phyloP scores from a whole-genome alignment of 192 early-diverging fungal genomes.

The Coemansia sp. region DNA sequence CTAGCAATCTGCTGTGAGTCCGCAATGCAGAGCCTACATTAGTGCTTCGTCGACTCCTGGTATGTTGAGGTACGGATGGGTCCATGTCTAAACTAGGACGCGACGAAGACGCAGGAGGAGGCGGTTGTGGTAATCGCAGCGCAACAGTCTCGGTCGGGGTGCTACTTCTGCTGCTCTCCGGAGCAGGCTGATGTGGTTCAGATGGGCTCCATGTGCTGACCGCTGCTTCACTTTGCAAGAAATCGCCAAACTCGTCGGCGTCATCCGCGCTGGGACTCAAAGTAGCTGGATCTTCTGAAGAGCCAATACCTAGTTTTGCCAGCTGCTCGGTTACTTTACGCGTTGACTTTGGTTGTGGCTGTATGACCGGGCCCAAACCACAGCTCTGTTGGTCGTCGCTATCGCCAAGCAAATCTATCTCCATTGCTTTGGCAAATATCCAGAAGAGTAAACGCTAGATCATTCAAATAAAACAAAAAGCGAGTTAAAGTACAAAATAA shows the following conservation, averaged over 20 bases:
- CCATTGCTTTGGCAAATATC: conserved; percentile 5
- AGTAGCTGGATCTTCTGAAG: not conserved
- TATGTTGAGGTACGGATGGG: not conserved
- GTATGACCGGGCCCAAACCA: conserved; percentile 21
- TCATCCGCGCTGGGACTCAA: not conserved
- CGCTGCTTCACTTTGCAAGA: conserved; percentile 17
- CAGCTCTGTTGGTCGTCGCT: not conserved
- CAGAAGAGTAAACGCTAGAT: not conserved
- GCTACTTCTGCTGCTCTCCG: not conserved
- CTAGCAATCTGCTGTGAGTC: not conserved
- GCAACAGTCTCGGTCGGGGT: not conserved
- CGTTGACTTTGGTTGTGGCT: conserved; percentile 11
- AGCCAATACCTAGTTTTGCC: not conserved
- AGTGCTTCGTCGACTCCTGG: conserved; percentile 3
- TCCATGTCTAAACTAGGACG: conserved; percentile 1
- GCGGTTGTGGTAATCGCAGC: conserved; percentile 7
- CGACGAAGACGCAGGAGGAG: conserved; percentile 11
- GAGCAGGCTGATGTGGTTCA: not conserved
- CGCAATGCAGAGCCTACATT: not conserved
- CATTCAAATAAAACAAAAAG: conserved; percentile 2
- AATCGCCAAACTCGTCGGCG: conserved; percentile 39
- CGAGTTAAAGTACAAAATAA: not conserved
- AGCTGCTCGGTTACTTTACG: not conserved
- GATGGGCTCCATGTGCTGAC: not conserved
- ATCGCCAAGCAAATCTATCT: conserved; percentile 26